phyloP scores from a whole-genome alignment of 345 rosid genomes.

The Populus simonii region DNA sequence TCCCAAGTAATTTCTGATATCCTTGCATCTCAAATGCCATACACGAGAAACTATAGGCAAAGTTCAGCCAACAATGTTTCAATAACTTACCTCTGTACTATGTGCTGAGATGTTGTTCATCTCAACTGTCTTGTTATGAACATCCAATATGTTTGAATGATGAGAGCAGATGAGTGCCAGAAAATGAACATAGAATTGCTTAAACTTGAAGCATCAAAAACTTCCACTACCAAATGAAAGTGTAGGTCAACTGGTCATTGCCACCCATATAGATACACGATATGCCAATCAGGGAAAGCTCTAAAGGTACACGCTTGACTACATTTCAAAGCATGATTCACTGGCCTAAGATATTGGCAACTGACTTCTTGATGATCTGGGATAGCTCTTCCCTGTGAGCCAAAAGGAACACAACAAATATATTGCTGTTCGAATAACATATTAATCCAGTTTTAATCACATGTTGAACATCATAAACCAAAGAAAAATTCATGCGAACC shows the following conservation, averaged over 20 bases:
- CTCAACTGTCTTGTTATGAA: no score
- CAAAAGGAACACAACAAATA: background rate
- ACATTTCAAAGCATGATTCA: conserved; percentile 28
- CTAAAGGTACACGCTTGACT: background rate
- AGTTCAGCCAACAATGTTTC: no score
- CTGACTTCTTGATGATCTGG: conserved; percentile 55
- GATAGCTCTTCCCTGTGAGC: conserved; percentile 66
- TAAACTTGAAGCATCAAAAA: background rate
- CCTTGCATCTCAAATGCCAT: no score
- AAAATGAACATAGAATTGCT: background rate
- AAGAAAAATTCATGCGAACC: background rate
- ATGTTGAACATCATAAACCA: background rate
- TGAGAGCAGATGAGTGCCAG: background rate
- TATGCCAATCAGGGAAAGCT: background rate
- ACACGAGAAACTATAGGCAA: no score
- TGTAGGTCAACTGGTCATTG: background rate
- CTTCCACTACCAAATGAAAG: background rate
- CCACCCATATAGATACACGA: background rate
- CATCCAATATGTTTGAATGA: background rate
- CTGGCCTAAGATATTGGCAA: conserved; percentile 62
- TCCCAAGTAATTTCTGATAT: no score
- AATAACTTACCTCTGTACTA: no score
- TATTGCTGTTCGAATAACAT: background rate
- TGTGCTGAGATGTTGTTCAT: no score
- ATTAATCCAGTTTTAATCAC: background rate